These are phyloP conservation scores for Aspergillus sp. DNA, from an alignment of 2,329 filamentous ascomycete genomes.

Conservation along the genomic window DNA sequence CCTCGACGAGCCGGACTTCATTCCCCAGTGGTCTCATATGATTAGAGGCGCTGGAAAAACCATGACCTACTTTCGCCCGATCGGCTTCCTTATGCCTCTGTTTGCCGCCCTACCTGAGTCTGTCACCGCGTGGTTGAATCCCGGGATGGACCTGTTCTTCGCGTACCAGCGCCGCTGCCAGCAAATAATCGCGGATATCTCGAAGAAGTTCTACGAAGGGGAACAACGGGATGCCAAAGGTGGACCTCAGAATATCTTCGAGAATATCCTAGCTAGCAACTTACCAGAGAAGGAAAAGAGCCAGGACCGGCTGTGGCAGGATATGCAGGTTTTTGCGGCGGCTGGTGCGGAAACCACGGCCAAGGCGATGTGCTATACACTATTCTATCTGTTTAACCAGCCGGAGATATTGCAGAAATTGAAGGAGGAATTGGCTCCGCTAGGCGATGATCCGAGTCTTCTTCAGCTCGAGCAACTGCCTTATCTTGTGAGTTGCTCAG, in stretches of 20 bases:
- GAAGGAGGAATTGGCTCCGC: conserved; percentile 18
- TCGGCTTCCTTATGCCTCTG: conserved; percentile 21
- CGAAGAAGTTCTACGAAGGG: conserved; percentile 6
- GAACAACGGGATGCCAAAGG: neutral
- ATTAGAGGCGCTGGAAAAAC: conserved; percentile 22
- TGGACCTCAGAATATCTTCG: conserved; percentile 27
- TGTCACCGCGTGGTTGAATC: conserved; percentile 20
- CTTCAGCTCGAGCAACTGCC: conserved; percentile 29
- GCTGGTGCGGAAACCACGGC: conserved; percentile 38
- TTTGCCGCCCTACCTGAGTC: conserved; percentile 21
- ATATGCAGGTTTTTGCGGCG: conserved; percentile 28
- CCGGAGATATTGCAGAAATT: conserved; percentile 17
- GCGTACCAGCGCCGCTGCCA: conserved; percentile 20
- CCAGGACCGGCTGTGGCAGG: conserved; percentile 29
- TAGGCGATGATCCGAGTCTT: conserved; percentile 17
- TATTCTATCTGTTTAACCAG: conserved; percentile 23
- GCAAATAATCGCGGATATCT: conserved; percentile 13
- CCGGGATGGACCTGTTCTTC: conserved; percentile 21
- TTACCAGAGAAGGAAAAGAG: conserved; percentile 37
- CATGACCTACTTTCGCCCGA: conserved; percentile 21
- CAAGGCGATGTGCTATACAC: conserved; percentile 20
- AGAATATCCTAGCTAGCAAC: conserved; percentile 27
- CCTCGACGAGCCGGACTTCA: conserved; percentile 32
- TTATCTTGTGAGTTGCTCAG: conserved; percentile 23
- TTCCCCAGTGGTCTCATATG: conserved; percentile 31